Percentiles rank a stretch among this genome's conserved stretches.
Evolutionary conservation across 805 yeast species (phyloP).

Genomic region (Myxozyma lipomycoides): DNA sequence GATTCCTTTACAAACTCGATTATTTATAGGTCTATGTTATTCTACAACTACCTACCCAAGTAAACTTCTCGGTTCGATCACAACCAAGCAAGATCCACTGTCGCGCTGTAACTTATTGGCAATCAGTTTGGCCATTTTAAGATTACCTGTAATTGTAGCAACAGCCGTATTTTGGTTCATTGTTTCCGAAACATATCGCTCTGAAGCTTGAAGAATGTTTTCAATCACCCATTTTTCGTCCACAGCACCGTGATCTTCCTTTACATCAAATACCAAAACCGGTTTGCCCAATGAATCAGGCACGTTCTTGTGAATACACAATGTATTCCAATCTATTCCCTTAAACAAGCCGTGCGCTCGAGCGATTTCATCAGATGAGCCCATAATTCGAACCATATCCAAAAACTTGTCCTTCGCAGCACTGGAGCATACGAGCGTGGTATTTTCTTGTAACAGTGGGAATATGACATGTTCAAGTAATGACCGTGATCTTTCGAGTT

Average conservation of each 20-base stretch:
- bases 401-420: slow-evolving; percentile 7
- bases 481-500: slow-evolving; percentile 4
- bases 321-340: slow-evolving; percentile 8
- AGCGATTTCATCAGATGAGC: neutral
- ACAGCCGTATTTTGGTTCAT: neutral
- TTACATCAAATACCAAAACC: neutral
- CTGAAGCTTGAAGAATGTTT: neutral
- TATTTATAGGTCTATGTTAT: neutral
- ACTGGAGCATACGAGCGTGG: slow-evolving; percentile 4
- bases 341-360: slow-evolving; percentile 2
- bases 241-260: neutral
- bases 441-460: slow-evolving; percentile 2
- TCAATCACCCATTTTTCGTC: slow-evolving; percentile 7
- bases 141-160: slow-evolving; percentile 11
- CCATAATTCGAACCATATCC: slow-evolving; percentile 18
- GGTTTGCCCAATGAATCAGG: neutral
- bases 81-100: slow-evolving; percentile 3
- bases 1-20: neutral
- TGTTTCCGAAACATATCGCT: neutral
- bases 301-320: slow-evolving; percentile 1
- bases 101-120: neutral
- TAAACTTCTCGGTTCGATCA: slow-evolving; percentile 12
- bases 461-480: neutral
- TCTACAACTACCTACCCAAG: slow-evolving; percentile 8
- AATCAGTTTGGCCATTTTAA: slow-evolving; percentile 13